phyloP scores from a whole-genome alignment of 1,139 yeast species.

The Dujonia santamariae region DNA sequence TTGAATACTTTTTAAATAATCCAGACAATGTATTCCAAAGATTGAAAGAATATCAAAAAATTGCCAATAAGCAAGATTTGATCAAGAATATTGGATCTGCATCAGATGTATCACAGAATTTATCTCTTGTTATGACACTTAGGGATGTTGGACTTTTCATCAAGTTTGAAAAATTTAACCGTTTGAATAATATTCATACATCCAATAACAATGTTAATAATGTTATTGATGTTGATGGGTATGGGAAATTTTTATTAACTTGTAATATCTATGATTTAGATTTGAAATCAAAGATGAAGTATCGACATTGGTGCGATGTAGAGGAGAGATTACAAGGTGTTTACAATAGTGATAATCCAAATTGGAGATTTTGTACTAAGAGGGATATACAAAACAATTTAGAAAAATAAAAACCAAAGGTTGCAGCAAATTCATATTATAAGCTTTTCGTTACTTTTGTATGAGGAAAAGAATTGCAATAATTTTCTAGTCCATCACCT shows the following conservation, averaged over 20 bases:
- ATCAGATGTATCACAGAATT: slow-evolving; percentile 42
- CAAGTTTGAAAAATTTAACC: slow-evolving; percentile 35
- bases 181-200: slow-evolving; percentile 27
- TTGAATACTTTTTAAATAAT: slow-evolving; percentile 25
- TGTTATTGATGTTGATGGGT: slow-evolving; percentile 23
- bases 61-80: slow-evolving; percentile 32
- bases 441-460: neutral
- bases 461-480: neutral
- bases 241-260: slow-evolving; percentile 29
- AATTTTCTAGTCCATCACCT: no score
- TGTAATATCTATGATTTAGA: slow-evolving; percentile 46
- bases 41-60: slow-evolving; percentile 34
- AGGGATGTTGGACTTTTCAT: slow-evolving; percentile 54
- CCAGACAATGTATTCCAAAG: slow-evolving; percentile 38
- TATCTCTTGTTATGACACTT: slow-evolving; percentile 51
- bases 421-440: neutral
- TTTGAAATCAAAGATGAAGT: slow-evolving; percentile 38
- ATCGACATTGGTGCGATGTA: slow-evolving; percentile 40
- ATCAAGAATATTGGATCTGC: slow-evolving; percentile 32
- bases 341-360: slow-evolving; percentile 33
- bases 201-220: slow-evolving; percentile 34
- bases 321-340: slow-evolving; percentile 33
- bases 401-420: slow-evolving; percentile 2
- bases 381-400: slow-evolving; percentile 3
- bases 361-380: slow-evolving; percentile 36